A percentile compares a stretch with the other conserved stretches of the same genome.
phyloP scores from a whole-genome alignment of 192 early-diverging fungal genomes.

The Oehlia diaphana region DNA sequence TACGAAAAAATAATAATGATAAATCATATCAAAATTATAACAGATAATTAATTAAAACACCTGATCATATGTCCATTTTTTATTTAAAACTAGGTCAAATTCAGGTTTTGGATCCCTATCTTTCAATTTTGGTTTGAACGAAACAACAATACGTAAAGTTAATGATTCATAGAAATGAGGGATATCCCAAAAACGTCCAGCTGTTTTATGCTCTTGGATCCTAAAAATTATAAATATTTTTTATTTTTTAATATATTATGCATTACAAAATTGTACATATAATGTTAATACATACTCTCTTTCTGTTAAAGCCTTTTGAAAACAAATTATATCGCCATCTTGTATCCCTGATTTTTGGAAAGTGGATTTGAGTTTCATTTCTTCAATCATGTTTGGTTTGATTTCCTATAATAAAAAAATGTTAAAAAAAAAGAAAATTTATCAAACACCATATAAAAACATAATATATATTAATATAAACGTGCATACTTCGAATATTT shows the following conservation, averaged over 20 bases:
- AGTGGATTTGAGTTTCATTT: constrained; percentile 61
- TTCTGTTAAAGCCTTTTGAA: constrained; percentile 61
- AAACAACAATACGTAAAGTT: too few species aligned
- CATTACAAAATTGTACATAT: too few species aligned
- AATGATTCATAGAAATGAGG: too few species aligned
- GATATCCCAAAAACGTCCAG: too few species aligned
- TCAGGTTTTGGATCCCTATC: constrained; percentile 7
- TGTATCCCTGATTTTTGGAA: constrained; percentile 81
- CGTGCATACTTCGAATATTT: constrained; percentile 61
- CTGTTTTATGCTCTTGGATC: too few species aligned
- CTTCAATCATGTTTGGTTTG: constrained; percentile 90
- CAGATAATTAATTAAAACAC: too few species aligned
- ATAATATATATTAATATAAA: background rate
- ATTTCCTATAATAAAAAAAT: constrained; percentile 65
- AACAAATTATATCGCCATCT: constrained; percentile 92
- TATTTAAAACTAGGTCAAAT: constrained; percentile 56
- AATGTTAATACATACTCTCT: constrained; percentile 41
- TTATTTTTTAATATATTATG: too few species aligned
- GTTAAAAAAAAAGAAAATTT: background rate
- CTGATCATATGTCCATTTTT: constrained; percentile 37
- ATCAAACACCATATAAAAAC: background rate
- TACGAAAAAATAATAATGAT: background rate
- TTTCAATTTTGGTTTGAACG: constrained; percentile 38
- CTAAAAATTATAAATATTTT: too few species aligned
- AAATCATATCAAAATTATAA: too few species aligned